These are phyloP conservation scores for Lunularia cruciata DNA, from an alignment of 225 moss, liverwort and hornwort genomes.

Conservation along the genomic window DNA sequence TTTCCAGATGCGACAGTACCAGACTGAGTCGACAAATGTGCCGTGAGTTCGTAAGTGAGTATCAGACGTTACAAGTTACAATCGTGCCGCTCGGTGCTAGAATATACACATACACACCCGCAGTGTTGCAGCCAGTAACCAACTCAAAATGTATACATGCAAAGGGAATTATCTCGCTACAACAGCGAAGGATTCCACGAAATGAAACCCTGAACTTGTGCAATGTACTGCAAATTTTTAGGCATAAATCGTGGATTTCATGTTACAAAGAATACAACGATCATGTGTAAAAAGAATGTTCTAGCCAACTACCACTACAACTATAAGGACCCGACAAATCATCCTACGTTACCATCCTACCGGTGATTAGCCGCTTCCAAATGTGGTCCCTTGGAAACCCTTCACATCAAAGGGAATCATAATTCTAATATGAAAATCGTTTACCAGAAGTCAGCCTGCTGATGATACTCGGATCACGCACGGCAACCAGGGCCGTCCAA, in stretches of 20 bases:
- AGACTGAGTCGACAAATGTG: too few relatives aligned
- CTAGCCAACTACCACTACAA: conserved; percentile 17
- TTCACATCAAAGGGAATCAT: background rate
- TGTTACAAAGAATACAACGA: conserved; percentile 33
- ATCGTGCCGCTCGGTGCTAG: too few relatives aligned
- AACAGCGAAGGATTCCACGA: too few relatives aligned
- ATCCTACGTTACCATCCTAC: conserved; percentile 3
- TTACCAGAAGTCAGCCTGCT: background rate
- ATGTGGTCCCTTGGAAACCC: conserved; percentile 3
- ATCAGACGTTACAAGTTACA: too few relatives aligned
- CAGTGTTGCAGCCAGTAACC: too few relatives aligned
- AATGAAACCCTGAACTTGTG: too few relatives aligned
- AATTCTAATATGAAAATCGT: background rate
- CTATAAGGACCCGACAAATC: background rate
- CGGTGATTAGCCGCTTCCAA: background rate
- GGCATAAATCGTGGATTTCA: conserved; percentile 30
- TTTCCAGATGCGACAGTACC: too few relatives aligned
- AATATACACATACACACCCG: too few relatives aligned
- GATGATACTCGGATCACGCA: background rate
- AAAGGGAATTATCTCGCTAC: too few relatives aligned
- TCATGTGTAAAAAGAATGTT: conserved; percentile 39
- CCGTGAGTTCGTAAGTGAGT: too few relatives aligned
- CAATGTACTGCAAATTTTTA: too few relatives aligned
- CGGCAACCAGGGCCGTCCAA: background rate
- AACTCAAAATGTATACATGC: too few relatives aligned